Evolutionary conservation across 2,329 filamentous ascomycete genomes (phyloP).

Genomic region (Verticillium klebahnii): DNA sequence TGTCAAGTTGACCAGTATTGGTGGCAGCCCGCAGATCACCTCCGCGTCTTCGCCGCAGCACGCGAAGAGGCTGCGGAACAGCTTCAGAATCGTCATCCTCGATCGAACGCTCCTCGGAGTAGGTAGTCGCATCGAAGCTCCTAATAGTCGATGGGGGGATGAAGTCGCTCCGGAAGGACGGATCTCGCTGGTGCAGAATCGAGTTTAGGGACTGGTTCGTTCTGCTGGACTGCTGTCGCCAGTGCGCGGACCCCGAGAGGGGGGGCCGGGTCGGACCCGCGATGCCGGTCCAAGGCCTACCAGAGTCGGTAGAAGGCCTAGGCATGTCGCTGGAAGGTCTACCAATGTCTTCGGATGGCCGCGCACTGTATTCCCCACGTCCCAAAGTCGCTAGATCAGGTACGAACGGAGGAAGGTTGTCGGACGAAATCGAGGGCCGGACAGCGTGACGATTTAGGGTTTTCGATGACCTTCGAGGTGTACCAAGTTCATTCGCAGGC

Average conservation of each 20-base stretch:
- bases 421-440: conserved; percentile 27
- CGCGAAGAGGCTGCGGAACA: conserved; percentile 50
- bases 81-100: conserved; percentile 35
- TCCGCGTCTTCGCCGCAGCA: conserved; percentile 68
- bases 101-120: conserved; percentile 42
- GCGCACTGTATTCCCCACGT: conserved; percentile 15
- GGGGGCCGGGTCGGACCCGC: conserved; percentile 23
- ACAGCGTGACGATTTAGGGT: conserved; percentile 44
- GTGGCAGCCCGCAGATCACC: conserved; percentile 67
- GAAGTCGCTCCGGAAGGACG: conserved; percentile 56
- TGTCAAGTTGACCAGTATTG: conserved; percentile 59
- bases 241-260: conserved; percentile 25
- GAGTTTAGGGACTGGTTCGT: conserved; percentile 47
- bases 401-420: conserved; percentile 41
- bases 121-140: conserved; percentile 59
- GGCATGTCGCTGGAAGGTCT: conserved; percentile 25
- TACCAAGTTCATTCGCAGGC: conserved; percentile 39
- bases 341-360: conserved; percentile 25
- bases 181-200: conserved; percentile 48
- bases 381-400: conserved; percentile 40
- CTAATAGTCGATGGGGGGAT: conserved; percentile 44
- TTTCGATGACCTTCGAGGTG: conserved; percentile 51
- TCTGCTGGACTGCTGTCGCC: conserved; percentile 41
- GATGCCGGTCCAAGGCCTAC: conserved; percentile 17
- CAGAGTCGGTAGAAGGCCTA: conserved; percentile 19